These are phyloP conservation scores for Wickerhamiella vanderwaltii DNA, from an alignment of 805 yeast genomes.

Conservation along the genomic window DNA sequence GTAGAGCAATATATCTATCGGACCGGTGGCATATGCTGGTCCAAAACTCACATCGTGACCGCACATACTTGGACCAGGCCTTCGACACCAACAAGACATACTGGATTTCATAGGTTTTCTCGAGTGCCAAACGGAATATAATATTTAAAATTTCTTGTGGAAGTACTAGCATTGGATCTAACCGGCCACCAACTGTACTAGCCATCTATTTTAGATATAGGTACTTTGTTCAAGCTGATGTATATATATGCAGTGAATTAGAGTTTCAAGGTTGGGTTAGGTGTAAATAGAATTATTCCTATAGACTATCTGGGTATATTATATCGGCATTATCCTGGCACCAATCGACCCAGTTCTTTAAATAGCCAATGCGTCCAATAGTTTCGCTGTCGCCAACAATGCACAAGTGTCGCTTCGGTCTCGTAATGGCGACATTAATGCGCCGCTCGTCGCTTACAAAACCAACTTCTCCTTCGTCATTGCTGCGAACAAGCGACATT, in stretches of 20 bases:
- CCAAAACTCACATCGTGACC: no score
- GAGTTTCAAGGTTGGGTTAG: no score
- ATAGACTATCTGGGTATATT: constrained; percentile 4
- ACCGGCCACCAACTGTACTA: no score
- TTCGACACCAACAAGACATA: no score
- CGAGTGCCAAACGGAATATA: background rate
- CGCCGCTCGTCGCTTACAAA: constrained; percentile 69
- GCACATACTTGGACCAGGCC: no score
- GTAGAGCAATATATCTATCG: no score
- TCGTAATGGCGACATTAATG: constrained; percentile 84
- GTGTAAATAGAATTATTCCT: no score
- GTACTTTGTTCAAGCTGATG: no score
- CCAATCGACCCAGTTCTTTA: constrained; percentile 11
- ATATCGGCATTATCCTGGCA: constrained; percentile 9
- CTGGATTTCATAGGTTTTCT: no score
- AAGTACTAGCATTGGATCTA: background rate
- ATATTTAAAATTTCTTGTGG: background rate
- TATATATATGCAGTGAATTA: no score
- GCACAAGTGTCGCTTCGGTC: constrained; percentile 76
- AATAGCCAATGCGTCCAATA: constrained; percentile 1
- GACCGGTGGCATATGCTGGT: no score
- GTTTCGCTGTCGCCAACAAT: constrained; percentile 53
- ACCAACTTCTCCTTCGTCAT: constrained; percentile 59
- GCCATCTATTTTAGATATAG: no score
- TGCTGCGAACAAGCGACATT: constrained; percentile 70